Base-by-base conservation (phyloP, 305 asterid species). In the Euphrasia arctica region DNA sequence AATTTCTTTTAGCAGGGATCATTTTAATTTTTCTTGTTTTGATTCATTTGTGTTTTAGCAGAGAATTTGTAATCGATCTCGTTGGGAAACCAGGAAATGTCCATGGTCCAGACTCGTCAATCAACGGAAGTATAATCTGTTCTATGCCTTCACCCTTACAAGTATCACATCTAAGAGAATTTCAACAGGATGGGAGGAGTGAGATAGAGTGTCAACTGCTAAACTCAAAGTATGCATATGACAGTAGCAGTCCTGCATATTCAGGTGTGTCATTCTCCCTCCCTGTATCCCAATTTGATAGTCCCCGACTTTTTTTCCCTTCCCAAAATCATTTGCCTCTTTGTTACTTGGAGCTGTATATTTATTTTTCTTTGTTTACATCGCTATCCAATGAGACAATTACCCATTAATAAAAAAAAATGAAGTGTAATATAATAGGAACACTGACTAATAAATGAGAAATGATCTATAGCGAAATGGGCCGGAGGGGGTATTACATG, bases 261-360 rank as follows among this genome's bases (percentile, higher is more conserved):
- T 63, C 89, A 86, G 96, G 95, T 89, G 68, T 56, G 70, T 79
- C 55, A 45, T 60, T 31, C 50, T 65, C 63, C 58, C 34, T 61
- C 54, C 58, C 34, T 61, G 50, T 58, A 48, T 43, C 27, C 10
- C 42, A 36, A 22, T 47, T n/a, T 39, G 45, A 39, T 39, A 8
- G 45, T 39, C 11, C 45, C 45, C 45, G 1, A 39, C 10, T 39
- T 39, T 39, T 34, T 39, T 39, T 39, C 45, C 45, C 11, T 39
- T 8, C 45, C 11, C 10, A 39, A 39, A 39, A 39, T 8, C 45
- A 39, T 8, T 7, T 10, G 9, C 45, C 45, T 39, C 9, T 39
- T 39, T 39, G 45, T 39, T 39, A 39, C 11, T 8, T 39, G 9
- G 45, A 39, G 45, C 45, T 39, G 11, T 39, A 39, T 39, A 39